Percentiles rank a stretch among this genome's conserved stretches.
Conservation (phyloP, 2,329 filamentous ascomycete species). For the Colletotrichum limetticola region DNA sequence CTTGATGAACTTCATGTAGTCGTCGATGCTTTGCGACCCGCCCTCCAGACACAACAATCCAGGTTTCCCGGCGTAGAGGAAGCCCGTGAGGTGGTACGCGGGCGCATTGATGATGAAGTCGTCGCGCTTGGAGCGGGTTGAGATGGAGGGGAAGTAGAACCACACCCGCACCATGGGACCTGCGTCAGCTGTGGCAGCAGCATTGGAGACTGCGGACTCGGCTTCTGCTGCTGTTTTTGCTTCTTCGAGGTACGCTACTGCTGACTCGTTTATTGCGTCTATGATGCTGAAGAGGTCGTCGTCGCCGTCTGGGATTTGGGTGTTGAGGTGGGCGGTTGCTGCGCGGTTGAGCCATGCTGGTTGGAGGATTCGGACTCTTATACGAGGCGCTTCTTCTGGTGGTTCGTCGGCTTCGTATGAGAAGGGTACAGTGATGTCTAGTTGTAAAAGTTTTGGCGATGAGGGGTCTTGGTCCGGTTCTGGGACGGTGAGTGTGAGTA, state of each 20-base stretch:
- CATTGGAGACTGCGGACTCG: neutral
- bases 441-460: constrained; percentile 39
- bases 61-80: constrained; percentile 70
- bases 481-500: constrained; percentile 41
- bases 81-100: constrained; percentile 64
- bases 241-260: constrained; percentile 41
- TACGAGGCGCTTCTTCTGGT: constrained; percentile 50
- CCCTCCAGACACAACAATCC: constrained; percentile 65
- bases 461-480: constrained; percentile 18
- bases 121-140: constrained; percentile 66
- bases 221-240: constrained; percentile 27
- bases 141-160: constrained; percentile 73
- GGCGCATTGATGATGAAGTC: constrained; percentile 66
- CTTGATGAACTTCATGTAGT: constrained; percentile 72
- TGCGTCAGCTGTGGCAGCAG: neutral
- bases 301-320: constrained; percentile 49
- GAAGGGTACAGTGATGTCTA: constrained; percentile 50
- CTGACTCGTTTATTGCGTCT: constrained; percentile 54
- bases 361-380: constrained; percentile 57
- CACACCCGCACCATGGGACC: constrained; percentile 61
- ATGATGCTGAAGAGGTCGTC: constrained; percentile 58
- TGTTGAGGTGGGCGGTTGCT: constrained; percentile 50
- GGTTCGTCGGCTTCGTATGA: constrained; percentile 5
- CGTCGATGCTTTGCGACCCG: constrained; percentile 57
- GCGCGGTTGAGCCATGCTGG: constrained; percentile 64